Evolutionary conservation across 306 rosid species (phyloP), one percentile per base, ranked within the genome.

Genomic region (Vigna radiata): DNA sequence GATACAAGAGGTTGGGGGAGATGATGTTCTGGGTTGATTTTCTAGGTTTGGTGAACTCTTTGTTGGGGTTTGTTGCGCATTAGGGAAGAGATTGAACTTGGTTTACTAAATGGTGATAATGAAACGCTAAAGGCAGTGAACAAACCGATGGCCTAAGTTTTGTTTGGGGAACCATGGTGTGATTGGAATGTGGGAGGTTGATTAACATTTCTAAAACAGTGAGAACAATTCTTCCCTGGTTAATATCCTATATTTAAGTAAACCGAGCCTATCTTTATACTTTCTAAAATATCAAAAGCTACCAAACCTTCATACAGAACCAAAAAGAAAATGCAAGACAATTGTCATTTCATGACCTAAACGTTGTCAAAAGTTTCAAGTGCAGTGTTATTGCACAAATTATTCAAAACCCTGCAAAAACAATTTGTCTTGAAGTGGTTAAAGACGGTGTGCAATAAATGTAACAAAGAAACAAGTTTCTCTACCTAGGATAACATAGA

Each of bases 321-420:
- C 25, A 7, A 41, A 58, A 73, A 23, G 31, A 37, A 27, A 27
- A 21, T 39, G 11, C 61, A 76, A 63, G 27, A 48, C 44, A 56
- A 14, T 33, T 64, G 29, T 17, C 31, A 64, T 23, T 10, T 9
- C 59, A 76, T 17, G 12, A 33, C 25, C 75, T 47, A 52, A 56
- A 44, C 6, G 70, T 73, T 43, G 25, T 80, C 65, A 71, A 67
- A 74, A 17, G 71, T 75, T 81, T 59, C 77, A 59, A 49, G 66
- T 48, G 48, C 39, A 44, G 65, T 70, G 84, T 85, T 78, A 77
- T 79, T 79, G 64, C 67, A 63, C 89, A 87, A 68, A 55, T 66
- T 66, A 60, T 63, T 79, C 80, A 75, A 83, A 83, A 64, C 61
- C 82, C 85, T 46, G 29, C 43, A 56, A 67, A 79, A 58, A 74